Base-by-base conservation (phyloP, 1,139 yeast genomes). In the Pichia cactophila region DNA sequence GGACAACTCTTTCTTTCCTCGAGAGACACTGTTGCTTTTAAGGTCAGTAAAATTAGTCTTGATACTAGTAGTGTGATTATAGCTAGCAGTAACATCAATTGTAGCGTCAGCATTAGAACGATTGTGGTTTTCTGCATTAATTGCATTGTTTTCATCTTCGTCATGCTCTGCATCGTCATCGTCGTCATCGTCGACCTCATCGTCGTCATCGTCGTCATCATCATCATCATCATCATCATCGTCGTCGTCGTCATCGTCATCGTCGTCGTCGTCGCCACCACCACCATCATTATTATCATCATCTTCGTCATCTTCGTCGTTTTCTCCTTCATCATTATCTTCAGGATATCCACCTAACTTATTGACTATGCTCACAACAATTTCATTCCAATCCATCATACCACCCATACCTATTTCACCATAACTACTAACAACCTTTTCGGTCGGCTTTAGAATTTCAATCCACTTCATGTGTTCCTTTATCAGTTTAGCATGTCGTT, bases 341-440 rank as follows among this genome's bases (percentile, higher is more conserved):
- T 87, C 87, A 1, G 95, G 96, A 65, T 86, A 86, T 0, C 96
- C 95, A 41, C 96, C 96, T 48, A 88, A 68, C 61, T 87, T 86
- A 65, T 83, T 72, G 3, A 87, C 95, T 53, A 87, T 79, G 61
- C 79, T 81, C 61, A 88, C 92, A 31, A 88, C 96, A 58, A 90
- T 84, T 66, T 89, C 96, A 67, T 87, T 86, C 78, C 85, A 83
- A 61, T 85, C 92, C 83, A 84, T 81, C 94, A 85, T 85, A 50
- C 94, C 94, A 40, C 94, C 92, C 90, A 85, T 86, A 35, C 96
- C 97, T 54, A 90, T 89, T 61, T 89, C 97, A 52, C 97, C 97
- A 66, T 87, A 88, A 48, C 89, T 81, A 31, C 95, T 95, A 52
- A 86, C 86, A 9, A 90, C 95, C 64, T 90, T 90, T 64, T 90